Evolutionary conservation across 768 basidiomycete genomes (phyloP), one percentile per base, ranked within the genome.

Genomic region (Podaxis sp.): DNA sequence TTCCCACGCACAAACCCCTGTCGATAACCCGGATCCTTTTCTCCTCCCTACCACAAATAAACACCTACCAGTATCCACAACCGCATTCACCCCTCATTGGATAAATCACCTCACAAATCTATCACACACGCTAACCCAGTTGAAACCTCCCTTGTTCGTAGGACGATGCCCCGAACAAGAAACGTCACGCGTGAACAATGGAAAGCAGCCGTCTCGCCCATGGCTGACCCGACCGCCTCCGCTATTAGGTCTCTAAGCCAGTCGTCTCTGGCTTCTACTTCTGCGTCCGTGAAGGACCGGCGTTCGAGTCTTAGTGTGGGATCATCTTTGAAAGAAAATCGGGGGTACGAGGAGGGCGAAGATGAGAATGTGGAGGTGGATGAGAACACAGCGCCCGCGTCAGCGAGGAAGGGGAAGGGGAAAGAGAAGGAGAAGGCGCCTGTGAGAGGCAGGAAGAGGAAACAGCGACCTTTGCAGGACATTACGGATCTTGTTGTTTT

Each of bases 381-480:
- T 47, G 54, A 59, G 52, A 58, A 55, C 10, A n/a, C 11, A 11
- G 21, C 35, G 23, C 21, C 54, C 7, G 42, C 66, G 13, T 0
- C n/a, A 4, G 44, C 23, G 7, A 13, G 27, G 13, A 61, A 64
- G 18, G 16, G 63, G 7, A 70, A 70, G 60, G 66, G 62, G 3
- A 70, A 70, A 36, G 65, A 59, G 2, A 64, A 64, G 18, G 25
- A 60, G 27, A 53, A 55, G 53, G 56, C 32, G n/a, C 40, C 57
- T 36, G 55, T 62, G 5, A 21, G 18, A 53, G 53, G 46, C 13
- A 54, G 64, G 28, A 72, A 70, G 65, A 62, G 63, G 37, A 74
- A 72, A 65, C 71, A 73, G 51, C 55, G 66, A 25, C 73, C 74
- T 18, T 61, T 75, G 50, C 73, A 75, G 61, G 74, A 75, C 64